phyloP scores from a whole-genome alignment of 2,329 filamentous ascomycete species.

The Trichoderma brevicompactum region DNA sequence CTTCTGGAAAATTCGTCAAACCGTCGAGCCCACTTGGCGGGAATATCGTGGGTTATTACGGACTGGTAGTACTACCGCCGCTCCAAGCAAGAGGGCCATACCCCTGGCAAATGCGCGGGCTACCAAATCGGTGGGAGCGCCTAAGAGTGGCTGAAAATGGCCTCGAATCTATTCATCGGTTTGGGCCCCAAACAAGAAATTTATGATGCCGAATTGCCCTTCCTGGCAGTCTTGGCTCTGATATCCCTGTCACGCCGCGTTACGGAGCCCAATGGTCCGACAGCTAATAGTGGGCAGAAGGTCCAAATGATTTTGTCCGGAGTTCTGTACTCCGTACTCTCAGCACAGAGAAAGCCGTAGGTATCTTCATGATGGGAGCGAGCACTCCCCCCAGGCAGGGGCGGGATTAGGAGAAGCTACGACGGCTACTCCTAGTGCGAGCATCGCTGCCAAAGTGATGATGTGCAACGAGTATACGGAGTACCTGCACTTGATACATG shows the following conservation, averaged over 20 bases:
- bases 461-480: too few relatives aligned
- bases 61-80: not conserved
- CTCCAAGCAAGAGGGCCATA: not conserved
- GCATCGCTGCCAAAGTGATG: too few relatives aligned
- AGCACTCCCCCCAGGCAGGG: not conserved
- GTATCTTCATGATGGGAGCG: not conserved
- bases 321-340: not conserved
- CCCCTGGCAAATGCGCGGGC: slow-evolving; percentile 20
- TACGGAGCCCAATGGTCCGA: slow-evolving; percentile 21
- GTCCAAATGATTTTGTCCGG: not conserved
- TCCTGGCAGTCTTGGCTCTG: not conserved
- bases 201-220: slow-evolving; percentile 12
- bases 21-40: slow-evolving; percentile 22
- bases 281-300: not conserved
- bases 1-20: slow-evolving; percentile 26
- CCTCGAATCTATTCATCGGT: slow-evolving; percentile 18
- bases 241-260: slow-evolving; percentile 15
- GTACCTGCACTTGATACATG: not conserved
- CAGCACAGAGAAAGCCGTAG: not conserved
- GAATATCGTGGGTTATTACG: slow-evolving; percentile 14
- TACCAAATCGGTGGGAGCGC: slow-evolving; percentile 29
- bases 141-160: slow-evolving; percentile 22
- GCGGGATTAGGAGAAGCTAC: not conserved
- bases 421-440: too few relatives aligned
- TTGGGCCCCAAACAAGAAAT: slow-evolving; percentile 1